These are phyloP conservation scores for Solanum tarijense DNA, from an alignment of 257 asterid species.

Conservation along the genomic window DNA sequence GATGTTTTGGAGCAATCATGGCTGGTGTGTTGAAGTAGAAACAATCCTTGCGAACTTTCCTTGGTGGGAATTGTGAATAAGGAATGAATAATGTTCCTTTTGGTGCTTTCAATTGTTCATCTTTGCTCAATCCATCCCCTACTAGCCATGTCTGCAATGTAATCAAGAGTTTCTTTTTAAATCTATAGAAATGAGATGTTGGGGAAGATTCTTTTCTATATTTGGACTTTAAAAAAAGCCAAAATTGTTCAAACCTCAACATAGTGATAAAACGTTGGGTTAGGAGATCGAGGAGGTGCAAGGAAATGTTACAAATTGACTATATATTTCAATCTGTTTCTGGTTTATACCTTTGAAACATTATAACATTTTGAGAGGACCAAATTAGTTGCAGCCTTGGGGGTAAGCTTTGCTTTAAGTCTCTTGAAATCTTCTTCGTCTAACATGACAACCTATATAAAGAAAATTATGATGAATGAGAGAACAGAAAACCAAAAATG, in stretches of 20 bases:
- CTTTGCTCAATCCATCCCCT: slow-evolving; percentile 19
- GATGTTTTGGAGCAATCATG: slow-evolving; percentile 29
- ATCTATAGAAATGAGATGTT: neutral
- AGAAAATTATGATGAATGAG: neutral
- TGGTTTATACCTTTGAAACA: slow-evolving; percentile 5
- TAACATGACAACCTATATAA: slow-evolving; percentile 7
- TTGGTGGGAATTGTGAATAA: slow-evolving; percentile 31
- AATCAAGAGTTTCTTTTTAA: neutral
- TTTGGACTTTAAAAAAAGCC: neutral
- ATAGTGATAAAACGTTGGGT: neutral
- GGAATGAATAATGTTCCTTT: slow-evolving; percentile 35
- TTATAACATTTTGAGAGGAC: slow-evolving; percentile 3
- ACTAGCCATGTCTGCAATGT: slow-evolving; percentile 24
- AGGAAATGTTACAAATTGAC: neutral
- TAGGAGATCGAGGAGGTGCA: neutral
- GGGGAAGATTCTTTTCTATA: neutral
- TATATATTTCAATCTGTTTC: neutral
- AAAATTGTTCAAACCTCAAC: neutral
- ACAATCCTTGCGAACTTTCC: slow-evolving; percentile 23
- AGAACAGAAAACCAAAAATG: neutral
- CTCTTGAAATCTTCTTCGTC: slow-evolving; percentile 10
- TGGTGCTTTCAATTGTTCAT: slow-evolving; percentile 21
- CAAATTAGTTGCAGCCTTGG: slow-evolving; percentile 5
- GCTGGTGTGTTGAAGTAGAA: slow-evolving; percentile 24
- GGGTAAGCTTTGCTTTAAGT: slow-evolving; percentile 4